Evolutionary conservation across 2,329 filamentous ascomycete genomes (phyloP).

Genomic region (Albophoma yamanashiensis): DNA sequence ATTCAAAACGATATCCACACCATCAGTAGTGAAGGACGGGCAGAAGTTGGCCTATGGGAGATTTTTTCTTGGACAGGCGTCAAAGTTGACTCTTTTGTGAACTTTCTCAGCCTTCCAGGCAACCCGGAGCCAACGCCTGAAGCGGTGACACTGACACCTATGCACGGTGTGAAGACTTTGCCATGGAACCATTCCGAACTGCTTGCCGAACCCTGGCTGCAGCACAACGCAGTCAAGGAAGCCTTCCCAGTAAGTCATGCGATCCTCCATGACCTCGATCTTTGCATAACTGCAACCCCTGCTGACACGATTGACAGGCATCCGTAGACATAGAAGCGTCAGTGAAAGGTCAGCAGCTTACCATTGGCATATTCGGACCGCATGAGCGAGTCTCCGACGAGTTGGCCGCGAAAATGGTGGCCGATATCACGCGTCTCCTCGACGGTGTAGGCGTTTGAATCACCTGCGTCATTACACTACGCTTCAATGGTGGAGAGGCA

Average conservation of each 20-base stretch:
- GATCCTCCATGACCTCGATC: neutral
- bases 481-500: neutral
- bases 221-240: conserved; percentile 12
- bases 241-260: conserved; percentile 16
- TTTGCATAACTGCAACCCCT: neutral
- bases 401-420: conserved; percentile 14
- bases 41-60: conserved; percentile 58
- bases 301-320: conserved; percentile 13
- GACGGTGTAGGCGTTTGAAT: neutral
- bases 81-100: conserved; percentile 63
- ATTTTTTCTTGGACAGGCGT: conserved; percentile 67
- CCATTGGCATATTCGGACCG: conserved; percentile 31
- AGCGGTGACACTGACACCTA: neutral
- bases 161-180: neutral
- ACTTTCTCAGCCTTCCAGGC: conserved; percentile 56
- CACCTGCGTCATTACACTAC: neutral
- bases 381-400: conserved; percentile 12
- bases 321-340: conserved; percentile 30
- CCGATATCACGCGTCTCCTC: conserved; percentile 12
- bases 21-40: conserved; percentile 39
- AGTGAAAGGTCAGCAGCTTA: conserved; percentile 17
- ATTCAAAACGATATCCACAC: conserved; percentile 59
- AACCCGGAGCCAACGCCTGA: neutral
- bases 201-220: conserved; percentile 5
- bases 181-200: neutral